Evolutionary conservation across 257 asterid species (phyloP).

Genomic region (Salvia splendens): DNA sequence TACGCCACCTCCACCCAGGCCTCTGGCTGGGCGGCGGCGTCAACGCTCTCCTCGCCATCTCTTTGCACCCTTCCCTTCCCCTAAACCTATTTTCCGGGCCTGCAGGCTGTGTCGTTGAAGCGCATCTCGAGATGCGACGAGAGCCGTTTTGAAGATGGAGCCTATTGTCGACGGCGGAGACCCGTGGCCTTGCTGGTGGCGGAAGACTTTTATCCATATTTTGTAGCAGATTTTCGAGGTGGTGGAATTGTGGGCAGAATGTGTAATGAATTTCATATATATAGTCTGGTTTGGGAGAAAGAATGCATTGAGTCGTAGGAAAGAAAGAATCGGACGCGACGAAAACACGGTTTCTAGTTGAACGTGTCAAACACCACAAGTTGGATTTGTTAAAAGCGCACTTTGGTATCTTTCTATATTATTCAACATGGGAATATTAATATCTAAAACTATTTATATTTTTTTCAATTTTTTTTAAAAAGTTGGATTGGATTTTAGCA

Average conservation of each 20-base stretch:
- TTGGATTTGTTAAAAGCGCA: neutral
- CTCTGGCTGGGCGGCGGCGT: slow-evolving; percentile 55
- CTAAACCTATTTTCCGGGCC: slow-evolving; percentile 23
- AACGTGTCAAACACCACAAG: slow-evolving; percentile 21
- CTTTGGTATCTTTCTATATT: too few relatives aligned
- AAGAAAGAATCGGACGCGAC: neutral
- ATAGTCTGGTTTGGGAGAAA: neutral
- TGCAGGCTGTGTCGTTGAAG: neutral
- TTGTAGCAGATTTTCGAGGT: neutral
- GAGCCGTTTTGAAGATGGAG: slow-evolving; percentile 1
- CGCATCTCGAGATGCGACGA: neutral
- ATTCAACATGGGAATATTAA: too few relatives aligned
- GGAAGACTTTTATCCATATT: slow-evolving; percentile 30
- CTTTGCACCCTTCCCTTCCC: slow-evolving; percentile 52
- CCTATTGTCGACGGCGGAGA: slow-evolving; percentile 11
- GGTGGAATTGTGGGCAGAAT: neutral
- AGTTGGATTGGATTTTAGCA: neutral
- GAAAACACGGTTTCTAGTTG: slow-evolving; percentile 23
- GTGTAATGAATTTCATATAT: too few relatives aligned
- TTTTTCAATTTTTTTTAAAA: neutral
- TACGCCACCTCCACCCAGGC: slow-evolving; percentile 62
- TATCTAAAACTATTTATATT: slow-evolving; percentile 5
- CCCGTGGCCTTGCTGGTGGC: slow-evolving; percentile 29
- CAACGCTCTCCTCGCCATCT: slow-evolving; percentile 62
- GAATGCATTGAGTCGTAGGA: too few relatives aligned